Evolutionary conservation across 2,329 filamentous ascomycete species (phyloP), one percentile per base, ranked within the genome.

Genomic region (Phialophora tarda): DNA sequence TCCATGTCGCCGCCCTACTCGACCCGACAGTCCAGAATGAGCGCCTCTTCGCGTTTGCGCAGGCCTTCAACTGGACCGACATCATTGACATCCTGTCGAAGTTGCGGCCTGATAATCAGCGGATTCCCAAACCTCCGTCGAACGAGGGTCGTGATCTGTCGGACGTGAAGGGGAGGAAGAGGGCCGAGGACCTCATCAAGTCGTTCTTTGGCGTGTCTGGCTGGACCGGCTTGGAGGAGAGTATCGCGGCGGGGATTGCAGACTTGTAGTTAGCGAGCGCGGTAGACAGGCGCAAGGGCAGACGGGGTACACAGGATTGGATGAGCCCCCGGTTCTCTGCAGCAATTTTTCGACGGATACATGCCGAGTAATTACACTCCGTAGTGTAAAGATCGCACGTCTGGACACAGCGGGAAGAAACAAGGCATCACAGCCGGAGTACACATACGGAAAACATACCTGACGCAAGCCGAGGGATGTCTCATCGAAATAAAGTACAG

Each of bases 11-110:
- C 2, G 85, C 82, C 0, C 75, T 84, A 4, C 76, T 85, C 0
- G 75, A 85, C 24, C 77, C 78, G 0, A 75, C 78, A 0, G 78
- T 86, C 0, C 66, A 75, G 2, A 78, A 78, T 0, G 81, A 87
- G 70, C 80, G 86, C 1, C 73, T 89, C 6, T 86, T 87, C 71
- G 86, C 78, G 0, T 85, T 83, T 57, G 83, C 82, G 0, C 75
- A 78, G 1, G 78, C 79, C 0, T 82, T 78, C 62, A 84, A 77
- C 57, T 83, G 78, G 74, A 82, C 83, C n/a, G 71, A 79, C 1
- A 67, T 77, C 2, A 67, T 83, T 4, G 70, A 64, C 0, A 73
- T 79, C 10, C 72, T 82, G 48, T 73, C 77, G 24, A 76, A 78
- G 51, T 30, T 78, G 2, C 77, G 77, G 54, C 83, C 83, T 0